Conservation (phyloP, 1,284 basidiomycete genomes). For the Rhodotorula mucilaginosa region DNA sequence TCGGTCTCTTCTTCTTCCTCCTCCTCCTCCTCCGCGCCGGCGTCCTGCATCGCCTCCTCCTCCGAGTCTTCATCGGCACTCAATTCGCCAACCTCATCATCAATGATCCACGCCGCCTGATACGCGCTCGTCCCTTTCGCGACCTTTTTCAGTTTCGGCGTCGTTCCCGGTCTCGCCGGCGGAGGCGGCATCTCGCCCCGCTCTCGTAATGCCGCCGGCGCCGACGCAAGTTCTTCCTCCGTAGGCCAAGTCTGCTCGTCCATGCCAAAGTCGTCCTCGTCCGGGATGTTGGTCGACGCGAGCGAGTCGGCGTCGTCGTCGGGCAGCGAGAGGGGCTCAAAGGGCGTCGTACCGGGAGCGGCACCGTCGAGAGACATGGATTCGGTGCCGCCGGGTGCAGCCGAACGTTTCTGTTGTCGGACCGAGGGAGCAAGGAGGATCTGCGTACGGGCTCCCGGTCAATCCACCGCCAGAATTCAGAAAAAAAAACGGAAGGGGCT, state of each 20-base stretch:
- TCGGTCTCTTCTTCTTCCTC: constrained; percentile 53
- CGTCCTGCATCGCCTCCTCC: constrained; percentile 48
- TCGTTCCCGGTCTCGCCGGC: constrained; percentile 64
- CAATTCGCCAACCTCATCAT: constrained; percentile 56
- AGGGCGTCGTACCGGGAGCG: constrained; percentile 55
- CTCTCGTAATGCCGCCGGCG: constrained; percentile 47
- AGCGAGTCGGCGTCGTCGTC: constrained; percentile 78
- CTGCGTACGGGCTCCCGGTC: not conserved
- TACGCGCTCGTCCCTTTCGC: constrained; percentile 90
- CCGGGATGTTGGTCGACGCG: constrained; percentile 66
- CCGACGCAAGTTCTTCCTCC: constrained; percentile 82
- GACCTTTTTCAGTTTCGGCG: constrained; percentile 70
- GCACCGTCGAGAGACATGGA: constrained; percentile 32
- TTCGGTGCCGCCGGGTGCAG: constrained; percentile 2
- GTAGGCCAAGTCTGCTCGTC: constrained; percentile 99
- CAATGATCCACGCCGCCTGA: constrained; percentile 89
- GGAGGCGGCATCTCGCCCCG: constrained; percentile 53
- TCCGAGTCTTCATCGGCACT: constrained; percentile 50
- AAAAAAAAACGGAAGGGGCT: not conserved
- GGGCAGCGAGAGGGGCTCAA: constrained; percentile 46
- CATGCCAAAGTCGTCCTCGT: constrained; percentile 75
- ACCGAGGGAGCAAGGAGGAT: constrained; percentile 26
- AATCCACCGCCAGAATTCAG: too few relatives aligned
- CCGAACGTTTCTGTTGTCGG: constrained; percentile 20
- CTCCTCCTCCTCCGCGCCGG: constrained; percentile 41